Conservation (phyloP, 768 basidiomycete species). For the Tephrocybe sp. region DNA sequence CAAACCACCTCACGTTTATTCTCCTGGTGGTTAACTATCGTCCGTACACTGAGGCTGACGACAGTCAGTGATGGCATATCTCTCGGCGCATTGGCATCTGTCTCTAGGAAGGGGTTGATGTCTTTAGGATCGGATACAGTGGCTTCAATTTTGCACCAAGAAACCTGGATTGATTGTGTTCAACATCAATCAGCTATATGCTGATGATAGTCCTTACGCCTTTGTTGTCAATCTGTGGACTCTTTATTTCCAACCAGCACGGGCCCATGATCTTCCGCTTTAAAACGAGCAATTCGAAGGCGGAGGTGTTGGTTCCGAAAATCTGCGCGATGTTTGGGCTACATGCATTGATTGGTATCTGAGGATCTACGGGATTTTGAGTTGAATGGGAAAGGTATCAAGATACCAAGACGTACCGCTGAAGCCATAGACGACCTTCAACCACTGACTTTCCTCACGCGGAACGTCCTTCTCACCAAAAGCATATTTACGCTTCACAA, state of each 20-base stretch:
- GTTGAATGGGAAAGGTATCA: background rate
- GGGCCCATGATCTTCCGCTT: conserved; percentile 99
- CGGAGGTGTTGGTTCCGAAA: conserved; percentile 88
- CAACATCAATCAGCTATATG: background rate
- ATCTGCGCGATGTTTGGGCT: conserved; percentile 86
- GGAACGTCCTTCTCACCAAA: conserved; percentile 88
- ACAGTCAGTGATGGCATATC: conserved; percentile 89
- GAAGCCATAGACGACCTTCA: conserved; percentile 93
- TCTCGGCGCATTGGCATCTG: conserved; percentile 65
- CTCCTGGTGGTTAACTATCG: conserved; percentile 90
- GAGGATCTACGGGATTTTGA: conserved; percentile 51
- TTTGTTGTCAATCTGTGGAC: conserved; percentile 71
- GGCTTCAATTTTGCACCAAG: conserved; percentile 96
- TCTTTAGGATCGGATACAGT: conserved; percentile 84
- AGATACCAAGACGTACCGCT: conserved; percentile 53
- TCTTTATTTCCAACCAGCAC: conserved; percentile 90
- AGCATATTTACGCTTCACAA: conserved; percentile 87
- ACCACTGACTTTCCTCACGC: conserved; percentile 76
- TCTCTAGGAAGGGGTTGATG: conserved; percentile 79
- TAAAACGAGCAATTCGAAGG: conserved; percentile 90
- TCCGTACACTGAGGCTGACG: conserved; percentile 85
- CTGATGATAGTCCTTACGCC: conserved; percentile 54
- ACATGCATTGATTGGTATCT: conserved; percentile 67
- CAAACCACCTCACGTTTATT: conserved; percentile 96
- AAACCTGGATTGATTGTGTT: conserved; percentile 56